phyloP scores from a whole-genome alignment of 306 rosid genomes.

The Herpetospermum pedunculosum region DNA sequence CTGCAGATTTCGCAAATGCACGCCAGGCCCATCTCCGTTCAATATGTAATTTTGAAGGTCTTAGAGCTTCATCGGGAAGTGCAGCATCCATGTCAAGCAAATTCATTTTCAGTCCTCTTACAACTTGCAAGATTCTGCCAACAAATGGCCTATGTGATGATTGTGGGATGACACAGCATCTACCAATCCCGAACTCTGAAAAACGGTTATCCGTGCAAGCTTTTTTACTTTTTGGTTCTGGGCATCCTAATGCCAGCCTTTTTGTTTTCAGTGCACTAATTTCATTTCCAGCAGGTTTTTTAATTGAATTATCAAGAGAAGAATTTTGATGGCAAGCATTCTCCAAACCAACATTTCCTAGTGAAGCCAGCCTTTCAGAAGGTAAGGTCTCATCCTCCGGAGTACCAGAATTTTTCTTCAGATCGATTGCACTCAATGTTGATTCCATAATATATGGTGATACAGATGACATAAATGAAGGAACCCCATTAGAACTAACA shows the following conservation, averaged over 20 bases:
- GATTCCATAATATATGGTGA: slow-evolving; percentile 49
- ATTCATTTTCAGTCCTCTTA: slow-evolving; percentile 62
- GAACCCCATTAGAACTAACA: slow-evolving; percentile 58
- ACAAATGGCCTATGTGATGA: slow-evolving; percentile 73
- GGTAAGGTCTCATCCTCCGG: slow-evolving; percentile 24
- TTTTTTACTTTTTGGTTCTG: slow-evolving; percentile 34
- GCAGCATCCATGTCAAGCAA: slow-evolving; percentile 94
- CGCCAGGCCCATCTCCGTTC: slow-evolving; percentile 95
- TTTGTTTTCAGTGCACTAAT: slow-evolving; percentile 19
- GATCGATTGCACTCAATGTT: slow-evolving; percentile 18
- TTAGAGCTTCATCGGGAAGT: slow-evolving; percentile 57
- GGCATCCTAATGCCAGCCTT: slow-evolving; percentile 24
- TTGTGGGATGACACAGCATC: slow-evolving; percentile 68
- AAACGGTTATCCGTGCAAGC: slow-evolving; percentile 23
- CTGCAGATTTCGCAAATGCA: slow-evolving; percentile 72
- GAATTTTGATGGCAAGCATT: slow-evolving; percentile 19
- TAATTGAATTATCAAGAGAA: slow-evolving; percentile 19
- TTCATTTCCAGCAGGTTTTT: slow-evolving; percentile 30
- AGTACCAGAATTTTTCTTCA: slow-evolving; percentile 28
- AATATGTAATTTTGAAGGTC: slow-evolving; percentile 51
- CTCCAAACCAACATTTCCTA: slow-evolving; percentile 28
- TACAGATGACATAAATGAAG: slow-evolving; percentile 40
- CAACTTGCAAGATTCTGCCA: slow-evolving; percentile 64
- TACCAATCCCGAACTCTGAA: slow-evolving; percentile 34
- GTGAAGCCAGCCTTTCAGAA: slow-evolving; percentile 26